These are phyloP conservation scores for Penicillium parvum DNA, from an alignment of 495 filamentous ascomycete species.

Conservation along the genomic window DNA sequence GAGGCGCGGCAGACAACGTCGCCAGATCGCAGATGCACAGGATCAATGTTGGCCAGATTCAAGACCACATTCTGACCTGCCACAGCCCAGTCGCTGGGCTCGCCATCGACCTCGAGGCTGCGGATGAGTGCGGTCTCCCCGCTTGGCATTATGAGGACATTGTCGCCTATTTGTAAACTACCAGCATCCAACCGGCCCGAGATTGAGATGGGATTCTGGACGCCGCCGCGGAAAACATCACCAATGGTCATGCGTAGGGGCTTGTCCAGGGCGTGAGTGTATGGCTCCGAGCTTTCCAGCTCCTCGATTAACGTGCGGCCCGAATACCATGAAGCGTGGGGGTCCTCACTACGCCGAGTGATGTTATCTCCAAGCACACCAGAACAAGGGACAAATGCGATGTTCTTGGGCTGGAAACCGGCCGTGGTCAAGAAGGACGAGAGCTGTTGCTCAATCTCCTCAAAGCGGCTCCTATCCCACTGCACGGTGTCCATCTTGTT, in stretches of 20 bases:
- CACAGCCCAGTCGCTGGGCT: slow-evolving; percentile 82
- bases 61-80: slow-evolving; percentile 85
- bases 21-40: slow-evolving; percentile 72
- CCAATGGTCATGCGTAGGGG: slow-evolving; percentile 80
- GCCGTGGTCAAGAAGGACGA: slow-evolving; percentile 75
- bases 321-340: slow-evolving; percentile 67
- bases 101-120: slow-evolving; percentile 68
- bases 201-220: slow-evolving; percentile 69
- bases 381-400: slow-evolving; percentile 83
- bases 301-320: slow-evolving; percentile 76
- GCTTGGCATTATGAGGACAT: slow-evolving; percentile 71
- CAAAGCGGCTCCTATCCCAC: slow-evolving; percentile 78
- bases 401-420: slow-evolving; percentile 72
- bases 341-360: slow-evolving; percentile 52
- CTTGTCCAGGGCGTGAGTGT: slow-evolving; percentile 64
- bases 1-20: slow-evolving; percentile 75
- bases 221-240: slow-evolving; percentile 75
- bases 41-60: slow-evolving; percentile 81
- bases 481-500: slow-evolving; percentile 88
- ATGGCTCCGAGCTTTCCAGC: slow-evolving; percentile 74
- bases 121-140: slow-evolving; percentile 75
- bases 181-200: slow-evolving; percentile 85
- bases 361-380: slow-evolving; percentile 88
- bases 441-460: slow-evolving; percentile 80
- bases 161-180: slow-evolving; percentile 76